These are phyloP conservation scores for Tolypocladium amazonense DNA, from an alignment of 2,329 filamentous ascomycete genomes.

Conservation along the genomic window DNA sequence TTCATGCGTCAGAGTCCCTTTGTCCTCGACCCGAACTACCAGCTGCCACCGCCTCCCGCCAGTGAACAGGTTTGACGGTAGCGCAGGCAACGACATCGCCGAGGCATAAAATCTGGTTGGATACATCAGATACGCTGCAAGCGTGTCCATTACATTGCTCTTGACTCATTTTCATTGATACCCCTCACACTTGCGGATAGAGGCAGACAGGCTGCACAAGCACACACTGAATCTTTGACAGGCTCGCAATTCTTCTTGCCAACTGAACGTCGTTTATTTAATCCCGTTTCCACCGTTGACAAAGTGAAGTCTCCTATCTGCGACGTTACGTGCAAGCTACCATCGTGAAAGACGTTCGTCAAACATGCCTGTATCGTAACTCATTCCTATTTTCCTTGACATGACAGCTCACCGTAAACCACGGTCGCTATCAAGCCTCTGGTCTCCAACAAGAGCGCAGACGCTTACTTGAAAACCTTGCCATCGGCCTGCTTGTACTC, in stretches of 20 bases:
- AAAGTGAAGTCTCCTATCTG: background rate
- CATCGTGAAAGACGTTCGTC: constrained; percentile 5
- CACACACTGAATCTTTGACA: background rate
- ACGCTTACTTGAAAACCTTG: constrained; percentile 95
- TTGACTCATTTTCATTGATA: background rate
- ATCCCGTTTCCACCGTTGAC: background rate
- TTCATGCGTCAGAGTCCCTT: constrained; percentile 47
- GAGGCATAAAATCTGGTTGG: too few relatives aligned
- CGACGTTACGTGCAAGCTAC: background rate
- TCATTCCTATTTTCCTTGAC: constrained; percentile 14
- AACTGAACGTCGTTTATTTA: background rate
- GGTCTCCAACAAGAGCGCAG: constrained; percentile 7
- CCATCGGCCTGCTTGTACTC: constrained; percentile 79
- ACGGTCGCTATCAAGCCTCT: constrained; percentile 18
- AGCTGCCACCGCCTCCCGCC: background rate
- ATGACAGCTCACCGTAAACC: constrained; percentile 16
- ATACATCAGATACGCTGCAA: background rate
- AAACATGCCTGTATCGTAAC: constrained; percentile 15
- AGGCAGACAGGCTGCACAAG: background rate
- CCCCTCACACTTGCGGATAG: background rate
- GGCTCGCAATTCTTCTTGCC: background rate
- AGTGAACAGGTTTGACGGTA: background rate
- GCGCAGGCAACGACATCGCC: background rate
- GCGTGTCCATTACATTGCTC: background rate
- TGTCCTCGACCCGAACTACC: constrained; percentile 19